phyloP scores from a whole-genome alignment of 2,329 filamentous ascomycete species.

The Cryphonectria nitschkei region DNA sequence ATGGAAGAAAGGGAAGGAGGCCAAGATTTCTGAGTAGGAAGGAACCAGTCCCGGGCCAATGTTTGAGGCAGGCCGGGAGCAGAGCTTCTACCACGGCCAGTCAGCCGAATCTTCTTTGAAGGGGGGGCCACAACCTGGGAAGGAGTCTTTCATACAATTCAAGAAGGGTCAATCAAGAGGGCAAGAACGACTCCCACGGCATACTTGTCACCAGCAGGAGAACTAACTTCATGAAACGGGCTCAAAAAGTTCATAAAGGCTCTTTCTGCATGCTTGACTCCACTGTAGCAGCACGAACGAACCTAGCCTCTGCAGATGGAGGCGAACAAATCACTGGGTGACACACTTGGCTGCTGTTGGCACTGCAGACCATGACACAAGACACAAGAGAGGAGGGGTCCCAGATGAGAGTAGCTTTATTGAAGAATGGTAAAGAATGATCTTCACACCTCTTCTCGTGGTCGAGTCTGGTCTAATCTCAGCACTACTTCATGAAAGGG shows the following conservation, averaged over 20 bases:
- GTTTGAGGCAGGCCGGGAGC: not conserved
- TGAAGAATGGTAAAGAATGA: not conserved
- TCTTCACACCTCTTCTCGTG: not conserved
- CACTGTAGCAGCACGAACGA: not conserved
- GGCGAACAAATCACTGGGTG: not conserved
- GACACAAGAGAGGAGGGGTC: not conserved
- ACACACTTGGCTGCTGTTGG: not conserved
- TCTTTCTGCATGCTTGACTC: not conserved
- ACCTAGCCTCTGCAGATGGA: not conserved
- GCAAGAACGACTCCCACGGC: not conserved
- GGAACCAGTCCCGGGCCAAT: not conserved
- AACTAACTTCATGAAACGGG: not conserved
- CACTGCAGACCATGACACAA: not conserved
- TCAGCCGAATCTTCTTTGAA: not conserved
- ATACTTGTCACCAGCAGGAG: not conserved
- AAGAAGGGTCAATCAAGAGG: not conserved
- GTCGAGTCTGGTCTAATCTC: slow-evolving; percentile 1
- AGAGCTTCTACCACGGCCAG: not conserved
- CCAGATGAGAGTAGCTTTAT: not conserved
- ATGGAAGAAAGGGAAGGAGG: too few relatives aligned
- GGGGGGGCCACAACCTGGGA: not conserved
- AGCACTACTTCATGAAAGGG: not conserved
- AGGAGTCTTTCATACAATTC: not conserved
- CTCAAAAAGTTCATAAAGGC: not conserved
- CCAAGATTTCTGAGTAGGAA: not conserved